phyloP scores from a whole-genome alignment of 495 filamentous ascomycete genomes.

The Aspergillus campestris region DNA sequence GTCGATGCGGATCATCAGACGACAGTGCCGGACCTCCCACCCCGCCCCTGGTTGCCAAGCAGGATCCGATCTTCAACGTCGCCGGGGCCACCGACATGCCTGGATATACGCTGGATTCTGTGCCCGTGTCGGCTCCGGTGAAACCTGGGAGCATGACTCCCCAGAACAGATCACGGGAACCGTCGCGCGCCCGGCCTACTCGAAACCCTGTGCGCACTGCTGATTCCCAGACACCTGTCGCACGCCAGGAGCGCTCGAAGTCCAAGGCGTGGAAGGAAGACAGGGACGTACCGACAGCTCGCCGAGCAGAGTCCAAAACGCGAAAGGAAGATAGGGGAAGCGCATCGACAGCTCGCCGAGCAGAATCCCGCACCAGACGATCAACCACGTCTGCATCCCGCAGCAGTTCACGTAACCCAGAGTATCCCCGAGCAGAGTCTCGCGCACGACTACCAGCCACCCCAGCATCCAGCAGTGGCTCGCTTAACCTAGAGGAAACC shows the following conservation, averaged over 20 bases:
- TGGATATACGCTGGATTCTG: not conserved
- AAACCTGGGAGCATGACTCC: conserved; percentile 2
- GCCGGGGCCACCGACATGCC: conserved; percentile 1
- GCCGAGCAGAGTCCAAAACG: not conserved
- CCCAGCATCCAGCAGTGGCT: not conserved
- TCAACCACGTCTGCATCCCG: too few relatives aligned
- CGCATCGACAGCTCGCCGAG: not conserved
- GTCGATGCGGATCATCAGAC: conserved; percentile 26
- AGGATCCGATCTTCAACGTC: conserved; percentile 13
- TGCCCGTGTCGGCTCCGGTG: conserved; percentile 6
- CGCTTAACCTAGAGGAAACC: not conserved
- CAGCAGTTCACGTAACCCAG: not conserved
- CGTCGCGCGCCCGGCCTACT: too few relatives aligned
- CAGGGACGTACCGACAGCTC: not conserved
- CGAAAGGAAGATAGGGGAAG: too few relatives aligned
- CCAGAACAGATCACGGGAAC: too few relatives aligned
- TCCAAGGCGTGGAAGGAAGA: too few relatives aligned
- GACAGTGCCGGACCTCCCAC: conserved; percentile 29
- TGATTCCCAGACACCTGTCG: too few relatives aligned
- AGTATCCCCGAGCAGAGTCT: not conserved
- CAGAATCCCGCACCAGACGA: not conserved
- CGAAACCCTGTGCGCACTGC: too few relatives aligned
- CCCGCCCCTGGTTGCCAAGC: conserved; percentile 15
- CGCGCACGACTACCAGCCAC: not conserved
- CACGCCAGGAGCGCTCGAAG: too few relatives aligned